Evolutionary conservation across 2,329 filamentous ascomycete species (phyloP), one percentile per base, ranked within the genome.

Genomic region (Aspergillus novofumigatus): DNA sequence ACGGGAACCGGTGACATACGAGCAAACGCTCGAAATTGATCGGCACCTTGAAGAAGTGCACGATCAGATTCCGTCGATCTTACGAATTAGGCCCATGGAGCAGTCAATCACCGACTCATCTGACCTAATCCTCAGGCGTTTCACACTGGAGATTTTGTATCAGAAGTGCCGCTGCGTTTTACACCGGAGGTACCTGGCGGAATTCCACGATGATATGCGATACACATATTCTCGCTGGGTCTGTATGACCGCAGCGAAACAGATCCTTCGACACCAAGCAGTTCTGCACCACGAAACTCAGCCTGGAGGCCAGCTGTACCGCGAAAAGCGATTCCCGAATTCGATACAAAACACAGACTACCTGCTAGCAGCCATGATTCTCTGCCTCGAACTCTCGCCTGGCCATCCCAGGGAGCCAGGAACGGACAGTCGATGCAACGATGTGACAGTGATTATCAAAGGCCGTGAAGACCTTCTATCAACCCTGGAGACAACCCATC

Each of bases 281-380:
- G 75, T 79, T 4, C 71, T 85, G 10, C 77, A 79, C 62, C 70
- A 77, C 23, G 80, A 83, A 44, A 79, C 75, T 5, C 77, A 79
- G 55, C 83, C 83, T 0, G 83, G 83, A 1, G 81, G 81, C 5
- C 73, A 82, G 26, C 70, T 88, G 14, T 73, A 76, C 59, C 73
- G 77, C 29, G 78, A 81, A 41, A 77, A 78, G 4, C 86, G 83
- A 81, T 85, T 86, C 62, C 68, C 86, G 21, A 81, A 80, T 3
- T 82, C 81, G 0, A 71, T 87, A 3, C 79, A 81, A 10, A 78
- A 83, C 52, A 83, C 86, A 52, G 85, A 88, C 65, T 87, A 84
- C 52, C 72, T 88, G 52, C 77, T 87, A 2, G 84, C 84, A 0
- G 80, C 82, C 54, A 84, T 85, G 78, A 78, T 87, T 14, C 65